Evolutionary conservation across 2,329 filamentous ascomycete genomes (phyloP), one percentile per base, ranked within the genome.

Genomic region (Fusarium euwallaceae): DNA sequence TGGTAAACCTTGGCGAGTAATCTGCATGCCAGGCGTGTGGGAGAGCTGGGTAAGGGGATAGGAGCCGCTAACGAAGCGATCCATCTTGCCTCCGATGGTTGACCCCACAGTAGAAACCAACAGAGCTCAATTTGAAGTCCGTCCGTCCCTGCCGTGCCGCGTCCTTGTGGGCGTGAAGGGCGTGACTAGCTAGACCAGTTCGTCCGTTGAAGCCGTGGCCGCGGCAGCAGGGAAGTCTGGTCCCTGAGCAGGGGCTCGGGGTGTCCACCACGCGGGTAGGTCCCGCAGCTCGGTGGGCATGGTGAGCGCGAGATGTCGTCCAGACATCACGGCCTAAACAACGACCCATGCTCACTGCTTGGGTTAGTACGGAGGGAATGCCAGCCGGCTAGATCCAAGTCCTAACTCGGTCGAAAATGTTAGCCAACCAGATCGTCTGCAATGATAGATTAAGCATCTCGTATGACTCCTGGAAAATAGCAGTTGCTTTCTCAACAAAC

Each of bases 11-110:
- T 55, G 65, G 51, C 66, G 45, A 71, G 69, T 36, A 74, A 70
- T 43, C 32, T 67, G 72, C 58, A 58, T 68, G 60, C 72, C 66
- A 75, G 66, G 71, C 70, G 66, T 75, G 73, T 73, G 70, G 67
- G 72, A 74, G 72, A 66, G 63, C 59, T 76, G 67, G 68, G 68
- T 66, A 72, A 70, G 36, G 34, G 48, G 41, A 67, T 45, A 64
- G 59, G 62, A 72, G 67, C 72, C 70, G 64, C 70, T 69, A 75
- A 66, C 43, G 65, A 62, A 61, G 70, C 67, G 70, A 70, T 67
- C 68, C 64, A 71, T 76, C 36, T 55, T 55, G 55, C 51, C 58
- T 76, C 74, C 70, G 65, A 74, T 73, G 67, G 43, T 56, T 56
- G 66, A 71, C 72, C 60, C 70, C 70, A 73, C 70, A 72, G 53